Evolutionary conservation across 2,329 filamentous ascomycete species (phyloP).

Genomic region (Hymenoscyphus fraxineus): DNA sequence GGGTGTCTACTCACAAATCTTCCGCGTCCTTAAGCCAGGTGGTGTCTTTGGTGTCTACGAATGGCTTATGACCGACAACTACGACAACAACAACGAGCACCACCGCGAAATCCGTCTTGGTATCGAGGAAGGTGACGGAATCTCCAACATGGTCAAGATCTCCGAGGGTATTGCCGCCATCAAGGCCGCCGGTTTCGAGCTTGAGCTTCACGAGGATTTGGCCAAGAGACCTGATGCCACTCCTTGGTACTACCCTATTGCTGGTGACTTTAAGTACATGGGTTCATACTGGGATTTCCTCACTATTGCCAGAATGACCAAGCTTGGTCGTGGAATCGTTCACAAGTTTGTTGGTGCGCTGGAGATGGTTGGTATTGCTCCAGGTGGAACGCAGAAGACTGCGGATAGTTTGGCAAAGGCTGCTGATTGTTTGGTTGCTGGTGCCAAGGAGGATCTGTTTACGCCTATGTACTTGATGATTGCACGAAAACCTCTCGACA

Average conservation of each 20-base stretch:
- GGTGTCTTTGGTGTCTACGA: constrained; percentile 97
- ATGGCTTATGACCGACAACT: constrained; percentile 97
- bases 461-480: constrained; percentile 99
- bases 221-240: constrained; percentile 71
- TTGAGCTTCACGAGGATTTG: constrained; percentile 83
- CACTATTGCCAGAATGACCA: constrained; percentile 87
- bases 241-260: constrained; percentile 94
- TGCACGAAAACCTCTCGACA: constrained; percentile 67
- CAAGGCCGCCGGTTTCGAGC: constrained; percentile 80
- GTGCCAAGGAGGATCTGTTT: constrained; percentile 86
- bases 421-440: constrained; percentile 80
- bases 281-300: constrained; percentile 73
- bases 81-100: constrained; percentile 82
- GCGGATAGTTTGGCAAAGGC: constrained; percentile 81
- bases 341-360: constrained; percentile 76
- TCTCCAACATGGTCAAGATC: constrained; percentile 95
- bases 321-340: constrained; percentile 69
- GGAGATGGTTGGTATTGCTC: constrained; percentile 75
- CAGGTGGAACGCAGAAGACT: constrained; percentile 86
- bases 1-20: constrained; percentile 92
- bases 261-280: constrained; percentile 82
- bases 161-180: constrained; percentile 80
- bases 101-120: constrained; percentile 93
- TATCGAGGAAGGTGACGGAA: constrained; percentile 94
- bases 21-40: constrained; percentile 92